phyloP scores from a whole-genome alignment of 2,329 filamentous ascomycete species.

The Clonostachys byssicola region DNA sequence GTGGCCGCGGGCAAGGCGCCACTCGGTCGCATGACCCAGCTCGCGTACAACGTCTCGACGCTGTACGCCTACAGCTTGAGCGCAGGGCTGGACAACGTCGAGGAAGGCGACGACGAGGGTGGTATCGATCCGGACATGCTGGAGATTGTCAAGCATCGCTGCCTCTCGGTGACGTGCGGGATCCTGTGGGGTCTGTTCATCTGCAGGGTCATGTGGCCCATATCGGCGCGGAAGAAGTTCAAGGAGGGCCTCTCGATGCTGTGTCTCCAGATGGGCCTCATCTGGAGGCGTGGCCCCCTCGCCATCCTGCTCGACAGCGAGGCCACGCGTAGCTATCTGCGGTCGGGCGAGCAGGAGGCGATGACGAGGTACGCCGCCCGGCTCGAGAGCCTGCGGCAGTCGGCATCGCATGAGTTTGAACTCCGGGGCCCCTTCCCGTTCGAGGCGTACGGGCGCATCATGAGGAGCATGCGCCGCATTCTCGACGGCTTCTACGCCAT shows the following conservation, averaged over 20 bases:
- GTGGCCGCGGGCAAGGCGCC: conserved; percentile 79
- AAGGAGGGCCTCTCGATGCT: conserved; percentile 86
- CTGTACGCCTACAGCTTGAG: conserved; percentile 92
- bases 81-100: conserved; percentile 70
- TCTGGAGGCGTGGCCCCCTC: conserved; percentile 92
- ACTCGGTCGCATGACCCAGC: conserved; percentile 87
- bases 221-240: conserved; percentile 82
- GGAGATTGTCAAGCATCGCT: conserved; percentile 83
- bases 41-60: conserved; percentile 96
- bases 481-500: conserved; percentile 95
- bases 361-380: conserved; percentile 76
- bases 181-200: conserved; percentile 94
- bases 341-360: conserved; percentile 77
- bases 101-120: conserved; percentile 85
- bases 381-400: conserved; percentile 67
- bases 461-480: conserved; percentile 76
- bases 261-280: conserved; percentile 90
- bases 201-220: conserved; percentile 88
- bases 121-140: conserved; percentile 79
- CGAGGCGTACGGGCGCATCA: conserved; percentile 66
- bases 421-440: conserved; percentile 82
- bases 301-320: conserved; percentile 64
- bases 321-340: conserved; percentile 68
- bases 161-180: conserved; percentile 79
- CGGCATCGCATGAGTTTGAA: conserved; percentile 83